Conservation (phyloP, 164 flowering plant species). For the Stephania yunnanensis region DNA sequence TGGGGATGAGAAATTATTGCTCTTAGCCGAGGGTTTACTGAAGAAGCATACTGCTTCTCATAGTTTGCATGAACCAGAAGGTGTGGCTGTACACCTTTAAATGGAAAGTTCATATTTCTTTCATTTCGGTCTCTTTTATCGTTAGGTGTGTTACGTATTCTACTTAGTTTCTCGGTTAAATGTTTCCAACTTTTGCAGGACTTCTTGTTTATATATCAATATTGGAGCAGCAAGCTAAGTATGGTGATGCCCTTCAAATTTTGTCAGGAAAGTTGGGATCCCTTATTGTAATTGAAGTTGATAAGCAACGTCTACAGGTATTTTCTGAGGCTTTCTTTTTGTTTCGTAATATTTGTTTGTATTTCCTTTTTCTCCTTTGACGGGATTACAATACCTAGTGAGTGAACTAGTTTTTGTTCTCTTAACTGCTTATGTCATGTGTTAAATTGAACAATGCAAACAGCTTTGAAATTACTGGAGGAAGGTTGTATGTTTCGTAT, state of each 20-base stretch:
- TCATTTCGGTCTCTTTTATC: background rate
- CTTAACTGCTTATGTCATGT: background rate
- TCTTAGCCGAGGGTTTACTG: constrained; percentile 81
- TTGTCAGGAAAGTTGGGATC: constrained; percentile 81
- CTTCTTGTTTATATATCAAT: constrained; percentile 76
- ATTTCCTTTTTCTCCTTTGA: background rate
- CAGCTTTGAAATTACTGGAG: background rate
- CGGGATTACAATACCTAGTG: background rate
- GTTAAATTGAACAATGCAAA: background rate
- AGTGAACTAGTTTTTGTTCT: background rate
- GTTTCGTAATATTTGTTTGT: background rate
- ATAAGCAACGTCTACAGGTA: constrained; percentile 87
- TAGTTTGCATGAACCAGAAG: constrained; percentile 93
- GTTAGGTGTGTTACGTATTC: background rate
- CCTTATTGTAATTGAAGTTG: constrained; percentile 71
- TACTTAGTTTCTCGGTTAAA: background rate
- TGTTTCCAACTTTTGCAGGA: constrained; percentile 39
- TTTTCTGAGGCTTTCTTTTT: constrained; percentile 26
- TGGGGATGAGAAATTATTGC: constrained; percentile 63
- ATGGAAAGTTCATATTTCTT: background rate
- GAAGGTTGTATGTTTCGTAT: background rate
- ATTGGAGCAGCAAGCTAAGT: constrained; percentile 82
- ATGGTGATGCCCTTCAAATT: constrained; percentile 66
- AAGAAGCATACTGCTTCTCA: constrained; percentile 87
- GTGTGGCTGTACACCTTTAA: constrained; percentile 24